Base-by-base conservation (phyloP, 768 basidiomycete species). In the Psilocybe sp. region DNA sequence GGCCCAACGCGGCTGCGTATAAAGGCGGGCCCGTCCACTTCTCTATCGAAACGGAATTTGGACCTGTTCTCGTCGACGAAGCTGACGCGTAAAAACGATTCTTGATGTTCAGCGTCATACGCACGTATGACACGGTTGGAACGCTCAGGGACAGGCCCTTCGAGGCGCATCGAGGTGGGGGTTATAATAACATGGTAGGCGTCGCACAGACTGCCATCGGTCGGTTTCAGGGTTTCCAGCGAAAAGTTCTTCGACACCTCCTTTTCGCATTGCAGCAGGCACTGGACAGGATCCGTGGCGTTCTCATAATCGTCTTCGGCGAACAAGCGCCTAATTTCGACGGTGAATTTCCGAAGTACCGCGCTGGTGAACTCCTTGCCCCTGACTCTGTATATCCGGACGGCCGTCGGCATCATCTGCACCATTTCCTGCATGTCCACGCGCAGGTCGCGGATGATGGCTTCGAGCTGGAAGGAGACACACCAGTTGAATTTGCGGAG, bases 381-480 rank as follows among this genome's bases (percentile, higher is more conserved):
- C 23, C 72, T 61, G 2, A 39, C 10, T 3, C 52, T 16, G 12
- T 66, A 51, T 37, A 78, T 54, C 1, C 55, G 12, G 2, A 59
- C 51, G 28, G 84, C 67, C 23, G 54, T 44, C 0, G 62, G 64
- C 14, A 74, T 64, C 13, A 83, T 68, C 0, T 55, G 51, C 9
- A 81, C 64, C 23, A 86, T 64, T 57, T 87, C 84, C 23, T 53
- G 58, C 20, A 77, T 63, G 55, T 84, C 80, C n/a, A 83, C 67
- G 12, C 67, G 45, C 39, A 71, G 57, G 37, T 67, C 69, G 19
- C 66, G 66, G 15, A 74, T 44, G 13, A 78, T 58, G 0, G 73
- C 68, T 50, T 82, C 78, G 31, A 85, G 64, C 58, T 87, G 84
- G 54, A 84, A 86, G 0, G 81, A 76, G n/a, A 86, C 70, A 37